A percentile compares a stretch with the other conserved stretches of the same genome.
Evolutionary conservation across 768 basidiomycete species (phyloP).

Genomic region (Lactarius deliciosus): DNA sequence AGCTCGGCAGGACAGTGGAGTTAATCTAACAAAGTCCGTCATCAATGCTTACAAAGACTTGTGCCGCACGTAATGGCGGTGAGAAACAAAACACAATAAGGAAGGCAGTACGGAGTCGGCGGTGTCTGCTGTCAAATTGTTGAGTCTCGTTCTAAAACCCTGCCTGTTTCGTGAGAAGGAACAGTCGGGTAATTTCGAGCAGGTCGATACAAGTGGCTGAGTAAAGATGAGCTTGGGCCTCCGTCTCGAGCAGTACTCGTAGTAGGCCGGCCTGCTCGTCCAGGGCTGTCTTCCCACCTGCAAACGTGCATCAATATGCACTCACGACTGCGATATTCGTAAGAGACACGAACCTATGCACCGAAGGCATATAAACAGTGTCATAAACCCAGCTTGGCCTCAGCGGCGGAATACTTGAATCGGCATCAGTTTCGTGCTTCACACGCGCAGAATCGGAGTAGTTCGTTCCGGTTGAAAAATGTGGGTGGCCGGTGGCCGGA

Average conservation of each 20-base stretch:
- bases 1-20: not conserved
- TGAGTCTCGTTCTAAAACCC: not conserved
- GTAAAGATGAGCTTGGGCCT: conserved; percentile 7
- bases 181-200: not conserved
- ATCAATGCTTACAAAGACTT: not conserved
- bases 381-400: conserved; percentile 16
- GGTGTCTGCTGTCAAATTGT: not conserved
- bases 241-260: not conserved
- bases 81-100: not conserved
- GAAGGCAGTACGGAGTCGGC: too few species aligned
- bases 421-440: conserved; percentile 19
- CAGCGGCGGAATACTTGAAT: conserved; percentile 7
- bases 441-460: conserved; percentile 3
- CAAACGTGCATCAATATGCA: not conserved
- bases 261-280: conserved; percentile 2
- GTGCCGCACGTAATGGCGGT: not conserved
- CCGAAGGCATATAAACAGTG: not conserved
- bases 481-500: conserved; percentile 1
- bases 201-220: conserved; percentile 10
- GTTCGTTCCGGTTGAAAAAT: not conserved
- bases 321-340: not conserved
- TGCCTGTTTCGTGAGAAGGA: conserved; percentile 1
- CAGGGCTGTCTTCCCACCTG: conserved; percentile 12
- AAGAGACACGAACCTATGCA: conserved; percentile 8
- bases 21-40: not conserved